Conservation (phyloP, 768 basidiomycete species). For the Leccinellum albellum region DNA sequence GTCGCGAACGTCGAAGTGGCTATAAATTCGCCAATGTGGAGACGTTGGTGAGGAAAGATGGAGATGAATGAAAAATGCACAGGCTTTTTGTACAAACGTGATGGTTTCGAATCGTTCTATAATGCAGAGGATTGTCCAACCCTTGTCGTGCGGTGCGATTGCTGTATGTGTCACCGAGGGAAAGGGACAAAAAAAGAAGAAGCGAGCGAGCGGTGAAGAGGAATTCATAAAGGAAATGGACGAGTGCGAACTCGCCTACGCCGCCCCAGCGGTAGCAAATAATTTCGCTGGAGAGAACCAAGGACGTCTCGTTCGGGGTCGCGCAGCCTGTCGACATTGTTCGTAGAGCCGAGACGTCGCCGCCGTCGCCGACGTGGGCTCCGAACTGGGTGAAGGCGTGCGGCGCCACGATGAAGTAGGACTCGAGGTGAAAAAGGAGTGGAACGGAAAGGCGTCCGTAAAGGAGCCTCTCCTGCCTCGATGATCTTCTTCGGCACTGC, state of each 20-base stretch:
- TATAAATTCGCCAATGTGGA: conserved; percentile 14
- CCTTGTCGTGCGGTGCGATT: conserved; percentile 2
- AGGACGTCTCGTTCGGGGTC: conserved; percentile 41
- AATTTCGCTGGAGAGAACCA: conserved; percentile 57
- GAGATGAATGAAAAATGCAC: conserved; percentile 8
- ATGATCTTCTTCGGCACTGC: conserved; percentile 20
- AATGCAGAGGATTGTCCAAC: conserved; percentile 2
- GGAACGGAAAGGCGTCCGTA: conserved; percentile 47
- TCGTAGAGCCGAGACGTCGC: conserved; percentile 28
- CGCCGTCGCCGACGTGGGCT: conserved; percentile 23
- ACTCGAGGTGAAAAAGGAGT: conserved; percentile 31
- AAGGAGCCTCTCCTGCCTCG: conserved; percentile 30
- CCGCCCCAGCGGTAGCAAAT: conserved; percentile 41
- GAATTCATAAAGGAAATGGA: conserved; percentile 6
- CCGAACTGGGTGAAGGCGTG: conserved; percentile 37
- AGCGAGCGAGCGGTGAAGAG: background rate
- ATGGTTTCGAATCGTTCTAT: conserved; percentile 20
- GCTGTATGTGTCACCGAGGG: background rate
- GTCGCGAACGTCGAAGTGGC: conserved; percentile 27
- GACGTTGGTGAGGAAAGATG: background rate
- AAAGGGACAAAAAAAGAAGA: conserved; percentile 1
- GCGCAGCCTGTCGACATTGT: conserved; percentile 32
- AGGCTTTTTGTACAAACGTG: conserved; percentile 18
- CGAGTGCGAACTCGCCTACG: conserved; percentile 18
- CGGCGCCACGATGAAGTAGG: conserved; percentile 34